These are phyloP conservation scores for Botrytis galanthina DNA, from an alignment of 2,329 filamentous ascomycete species.

Conservation along the genomic window DNA sequence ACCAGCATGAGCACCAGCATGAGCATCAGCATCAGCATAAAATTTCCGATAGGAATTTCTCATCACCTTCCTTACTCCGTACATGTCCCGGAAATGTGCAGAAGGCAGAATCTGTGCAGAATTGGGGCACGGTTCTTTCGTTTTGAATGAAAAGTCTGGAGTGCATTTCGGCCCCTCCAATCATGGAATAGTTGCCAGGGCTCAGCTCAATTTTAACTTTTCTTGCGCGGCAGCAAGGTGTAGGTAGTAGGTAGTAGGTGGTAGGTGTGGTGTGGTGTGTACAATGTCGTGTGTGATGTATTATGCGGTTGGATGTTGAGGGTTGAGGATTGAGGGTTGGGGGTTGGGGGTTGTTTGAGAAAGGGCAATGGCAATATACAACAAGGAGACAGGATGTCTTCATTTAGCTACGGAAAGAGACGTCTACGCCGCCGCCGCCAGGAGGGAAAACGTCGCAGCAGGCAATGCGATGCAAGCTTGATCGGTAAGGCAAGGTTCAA, in stretches of 20 bases:
- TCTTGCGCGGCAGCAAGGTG: background rate
- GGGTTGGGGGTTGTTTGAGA: background rate
- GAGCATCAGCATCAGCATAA: background rate
- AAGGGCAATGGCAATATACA: slow-evolving; percentile 9
- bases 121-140: background rate
- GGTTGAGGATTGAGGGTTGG: background rate
- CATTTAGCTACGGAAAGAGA: background rate
- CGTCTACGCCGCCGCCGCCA: slow-evolving; percentile 15
- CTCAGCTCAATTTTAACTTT: slow-evolving; percentile 3
- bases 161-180: background rate
- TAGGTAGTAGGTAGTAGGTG: background rate
- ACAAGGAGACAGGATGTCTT: background rate
- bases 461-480: slow-evolving; percentile 18
- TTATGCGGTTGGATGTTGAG: background rate
- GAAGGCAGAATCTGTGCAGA: background rate
- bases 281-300: background rate
- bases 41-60: background rate
- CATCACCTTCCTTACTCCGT: background rate
- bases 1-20: background rate
- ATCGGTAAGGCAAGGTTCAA: slow-evolving; percentile 17
- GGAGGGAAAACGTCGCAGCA: slow-evolving; percentile 20
- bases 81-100: background rate
- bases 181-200: background rate
- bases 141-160: slow-evolving; percentile 7
- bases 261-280: too few species aligned